These are phyloP conservation scores for Candida vaughaniae DNA, from an alignment of 805 yeast genomes.

Conservation along the genomic window DNA sequence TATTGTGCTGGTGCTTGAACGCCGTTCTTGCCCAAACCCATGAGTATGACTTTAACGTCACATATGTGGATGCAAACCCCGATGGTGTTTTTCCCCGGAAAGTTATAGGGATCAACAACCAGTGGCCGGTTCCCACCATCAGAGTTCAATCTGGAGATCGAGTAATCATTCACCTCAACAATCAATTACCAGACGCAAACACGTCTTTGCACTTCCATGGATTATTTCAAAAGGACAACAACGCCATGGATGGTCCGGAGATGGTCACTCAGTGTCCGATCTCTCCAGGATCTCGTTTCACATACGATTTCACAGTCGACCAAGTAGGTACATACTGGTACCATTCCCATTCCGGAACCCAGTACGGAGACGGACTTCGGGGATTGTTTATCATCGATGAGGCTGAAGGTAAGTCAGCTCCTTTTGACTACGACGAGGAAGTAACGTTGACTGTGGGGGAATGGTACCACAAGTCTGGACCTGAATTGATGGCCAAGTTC, in stretches of 20 bases:
- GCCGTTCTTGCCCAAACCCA: slow-evolving; percentile 29
- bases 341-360: slow-evolving; percentile 76
- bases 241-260: slow-evolving; percentile 47
- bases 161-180: slow-evolving; percentile 35
- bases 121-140: slow-evolving; percentile 46
- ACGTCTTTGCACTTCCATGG: slow-evolving; percentile 48
- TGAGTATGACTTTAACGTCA: slow-evolving; percentile 34
- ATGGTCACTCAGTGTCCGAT: slow-evolving; percentile 48
- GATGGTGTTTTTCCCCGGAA: slow-evolving; percentile 53
- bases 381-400: slow-evolving; percentile 63
- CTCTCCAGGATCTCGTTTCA: slow-evolving; percentile 36
- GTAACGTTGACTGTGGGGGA: slow-evolving; percentile 67
- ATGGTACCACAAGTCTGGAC: slow-evolving; percentile 77
- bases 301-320: slow-evolving; percentile 40
- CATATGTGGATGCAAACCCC: slow-evolving; percentile 49
- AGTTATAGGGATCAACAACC: slow-evolving; percentile 57
- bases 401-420: slow-evolving; percentile 18
- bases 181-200: slow-evolving; percentile 31
- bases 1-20: too few species aligned
- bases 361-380: slow-evolving; percentile 76
- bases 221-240: slow-evolving; percentile 36
- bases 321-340: slow-evolving; percentile 58
- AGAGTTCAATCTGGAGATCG: slow-evolving; percentile 40
- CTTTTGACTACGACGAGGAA: slow-evolving; percentile 74
- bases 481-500: slow-evolving; percentile 54